A percentile compares a stretch with the other conserved stretches of the same genome.
phyloP scores from a whole-genome alignment of 208 protist genomes.

The Leishmania arabica region DNA sequence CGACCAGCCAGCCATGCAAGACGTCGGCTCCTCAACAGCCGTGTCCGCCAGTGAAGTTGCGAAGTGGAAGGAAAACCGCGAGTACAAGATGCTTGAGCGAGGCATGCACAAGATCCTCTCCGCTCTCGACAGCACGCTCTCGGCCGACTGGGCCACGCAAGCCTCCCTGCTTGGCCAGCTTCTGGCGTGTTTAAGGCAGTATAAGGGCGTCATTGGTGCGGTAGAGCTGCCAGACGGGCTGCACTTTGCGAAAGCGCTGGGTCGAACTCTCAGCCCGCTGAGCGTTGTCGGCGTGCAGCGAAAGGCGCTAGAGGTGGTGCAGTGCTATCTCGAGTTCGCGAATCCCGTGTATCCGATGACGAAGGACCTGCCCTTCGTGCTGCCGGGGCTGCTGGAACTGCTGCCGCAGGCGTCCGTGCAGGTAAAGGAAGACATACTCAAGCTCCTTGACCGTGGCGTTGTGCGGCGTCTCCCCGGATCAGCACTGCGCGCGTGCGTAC shows the following conservation, averaged over 20 bases:
- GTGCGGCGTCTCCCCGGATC: constrained; percentile 26
- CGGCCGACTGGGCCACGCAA: constrained; percentile 24
- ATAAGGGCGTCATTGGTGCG: constrained; percentile 28
- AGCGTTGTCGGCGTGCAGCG: constrained; percentile 71
- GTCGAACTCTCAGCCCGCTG: constrained; percentile 46
- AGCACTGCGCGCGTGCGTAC: constrained; percentile 32
- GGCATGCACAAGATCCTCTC: constrained; percentile 19
- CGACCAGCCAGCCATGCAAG: constrained; percentile 2
- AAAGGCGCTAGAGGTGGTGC: constrained; percentile 63
- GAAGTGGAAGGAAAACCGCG: constrained; percentile 16
- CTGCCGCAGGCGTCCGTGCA: constrained; percentile 36
- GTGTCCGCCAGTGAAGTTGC: constrained; percentile 1
- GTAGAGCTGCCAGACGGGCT: constrained; percentile 40
- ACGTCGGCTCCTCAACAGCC: not conserved
- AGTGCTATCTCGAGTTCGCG: constrained; percentile 28
- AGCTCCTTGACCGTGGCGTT: constrained; percentile 19
- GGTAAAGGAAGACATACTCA: constrained; percentile 25
- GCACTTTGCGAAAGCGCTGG: constrained; percentile 44
- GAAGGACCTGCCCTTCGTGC: constrained; percentile 18
- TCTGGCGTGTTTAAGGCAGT: constrained; percentile 14
- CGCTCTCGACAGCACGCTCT: constrained; percentile 20
- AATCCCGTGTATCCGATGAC: constrained; percentile 31
- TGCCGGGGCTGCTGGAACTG: constrained; percentile 26
- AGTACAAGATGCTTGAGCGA: constrained; percentile 17
- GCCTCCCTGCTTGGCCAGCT: constrained; percentile 27